These are phyloP conservation scores for Pisolithus thermaeus DNA, from an alignment of 1,284 basidiomycete species.

Conservation along the genomic window DNA sequence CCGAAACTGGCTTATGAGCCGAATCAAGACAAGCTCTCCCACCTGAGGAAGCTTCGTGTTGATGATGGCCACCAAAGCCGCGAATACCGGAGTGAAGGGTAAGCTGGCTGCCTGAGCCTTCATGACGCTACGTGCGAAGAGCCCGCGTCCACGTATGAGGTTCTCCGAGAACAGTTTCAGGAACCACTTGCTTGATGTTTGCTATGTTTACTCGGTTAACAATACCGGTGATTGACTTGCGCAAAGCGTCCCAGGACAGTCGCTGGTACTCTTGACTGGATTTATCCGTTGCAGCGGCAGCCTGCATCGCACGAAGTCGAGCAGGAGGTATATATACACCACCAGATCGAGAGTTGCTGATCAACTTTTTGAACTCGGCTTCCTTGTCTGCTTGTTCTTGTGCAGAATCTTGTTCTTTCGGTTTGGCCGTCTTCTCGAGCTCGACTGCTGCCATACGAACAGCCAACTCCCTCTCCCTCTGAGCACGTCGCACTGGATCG, in stretches of 20 bases:
- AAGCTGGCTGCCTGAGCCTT: slow-evolving; percentile 95
- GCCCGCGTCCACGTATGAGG: slow-evolving; percentile 82
- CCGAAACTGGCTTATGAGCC: slow-evolving; percentile 93
- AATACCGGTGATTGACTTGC: slow-evolving; percentile 98
- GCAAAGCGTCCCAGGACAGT: slow-evolving; percentile 95
- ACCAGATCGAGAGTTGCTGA: slow-evolving; percentile 70
- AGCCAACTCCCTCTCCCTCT: slow-evolving; percentile 75
- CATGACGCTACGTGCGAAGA: slow-evolving; percentile 94
- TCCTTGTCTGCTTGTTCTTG: slow-evolving; percentile 56
- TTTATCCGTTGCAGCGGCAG: slow-evolving; percentile 82
- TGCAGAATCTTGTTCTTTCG: slow-evolving; percentile 73
- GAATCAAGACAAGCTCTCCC: slow-evolving; percentile 85
- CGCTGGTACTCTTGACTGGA: slow-evolving; percentile 88
- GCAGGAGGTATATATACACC: slow-evolving; percentile 98
- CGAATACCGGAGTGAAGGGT: slow-evolving; percentile 97
- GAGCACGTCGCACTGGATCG: slow-evolving; percentile 40
- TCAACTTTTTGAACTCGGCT: slow-evolving; percentile 78
- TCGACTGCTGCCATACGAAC: slow-evolving; percentile 69
- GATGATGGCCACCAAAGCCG: slow-evolving; percentile 89
- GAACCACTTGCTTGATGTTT: slow-evolving; percentile 96
- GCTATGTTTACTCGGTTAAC: slow-evolving; percentile 97
- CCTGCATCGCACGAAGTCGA: slow-evolving; percentile 86
- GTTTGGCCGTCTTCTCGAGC: slow-evolving; percentile 50
- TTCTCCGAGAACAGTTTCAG: slow-evolving; percentile 93
- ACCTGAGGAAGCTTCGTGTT: slow-evolving; percentile 98